These are phyloP conservation scores for Ascochyta clinopodiicola DNA, from an alignment of 2,329 filamentous ascomycete genomes.

Conservation along the genomic window DNA sequence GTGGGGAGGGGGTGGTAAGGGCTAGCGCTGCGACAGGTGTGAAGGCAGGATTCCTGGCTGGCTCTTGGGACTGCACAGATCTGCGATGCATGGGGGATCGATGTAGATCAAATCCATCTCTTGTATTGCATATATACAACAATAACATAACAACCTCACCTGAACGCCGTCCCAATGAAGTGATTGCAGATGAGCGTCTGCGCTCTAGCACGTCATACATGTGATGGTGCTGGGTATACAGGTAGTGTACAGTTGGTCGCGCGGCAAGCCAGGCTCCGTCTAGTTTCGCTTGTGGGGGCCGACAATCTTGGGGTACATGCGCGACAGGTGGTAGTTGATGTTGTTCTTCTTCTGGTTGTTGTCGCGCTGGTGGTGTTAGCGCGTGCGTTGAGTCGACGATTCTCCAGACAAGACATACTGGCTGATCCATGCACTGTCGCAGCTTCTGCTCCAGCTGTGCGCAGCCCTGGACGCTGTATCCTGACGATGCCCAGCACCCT, in stretches of 20 bases:
- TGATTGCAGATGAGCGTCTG: slow-evolving; percentile 25
- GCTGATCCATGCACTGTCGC: slow-evolving; percentile 79
- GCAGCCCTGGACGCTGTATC: slow-evolving; percentile 69
- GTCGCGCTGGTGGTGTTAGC: slow-evolving; percentile 57
- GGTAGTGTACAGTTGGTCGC: slow-evolving; percentile 32
- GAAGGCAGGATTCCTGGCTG: neutral
- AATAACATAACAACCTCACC: slow-evolving; percentile 8
- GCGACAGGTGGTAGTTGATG: slow-evolving; percentile 89
- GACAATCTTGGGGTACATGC: slow-evolving; percentile 77
- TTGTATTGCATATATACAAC: slow-evolving; percentile 24
- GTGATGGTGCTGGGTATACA: slow-evolving; percentile 28
- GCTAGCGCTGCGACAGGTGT: neutral
- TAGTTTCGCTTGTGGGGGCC: slow-evolving; percentile 72
- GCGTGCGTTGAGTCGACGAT: too few species aligned
- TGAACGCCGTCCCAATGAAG: slow-evolving; percentile 29
- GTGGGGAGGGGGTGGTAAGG: neutral
- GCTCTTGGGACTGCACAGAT: neutral
- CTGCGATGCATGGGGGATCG: slow-evolving; percentile 4
- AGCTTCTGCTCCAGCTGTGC: slow-evolving; percentile 66
- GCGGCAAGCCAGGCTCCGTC: neutral
- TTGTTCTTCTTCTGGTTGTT: slow-evolving; percentile 69
- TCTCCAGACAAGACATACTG: slow-evolving; percentile 60
- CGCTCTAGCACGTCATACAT: slow-evolving; percentile 19
- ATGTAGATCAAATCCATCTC: slow-evolving; percentile 8
- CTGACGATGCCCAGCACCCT: slow-evolving; percentile 87